Percentiles rank a stretch among this genome's conserved stretches.
Conservation (phyloP, 2,329 filamentous ascomycete genomes). For the Pyrenochaeta sp. region DNA sequence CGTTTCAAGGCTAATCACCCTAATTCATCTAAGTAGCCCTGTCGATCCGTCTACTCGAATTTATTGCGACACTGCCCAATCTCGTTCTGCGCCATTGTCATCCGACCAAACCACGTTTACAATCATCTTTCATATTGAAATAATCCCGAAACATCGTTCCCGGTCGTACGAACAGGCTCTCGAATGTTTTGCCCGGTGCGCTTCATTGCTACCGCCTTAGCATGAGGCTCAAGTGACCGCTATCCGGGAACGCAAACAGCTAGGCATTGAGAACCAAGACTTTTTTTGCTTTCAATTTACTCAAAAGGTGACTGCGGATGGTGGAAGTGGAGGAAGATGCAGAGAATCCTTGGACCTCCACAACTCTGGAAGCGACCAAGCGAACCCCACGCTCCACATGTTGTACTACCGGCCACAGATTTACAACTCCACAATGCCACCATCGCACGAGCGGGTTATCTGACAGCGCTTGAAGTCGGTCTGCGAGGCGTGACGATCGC, state of each 20-base stretch:
- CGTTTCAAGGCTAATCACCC: conserved; percentile 33
- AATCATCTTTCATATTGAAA: conserved; percentile 7
- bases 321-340: neutral
- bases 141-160: conserved; percentile 14
- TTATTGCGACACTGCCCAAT: neutral
- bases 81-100: conserved; percentile 16
- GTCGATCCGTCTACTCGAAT: conserved; percentile 17
- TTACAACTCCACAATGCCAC: conserved; percentile 3
- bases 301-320: neutral
- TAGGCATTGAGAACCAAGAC: neutral
- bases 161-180: conserved; percentile 6
- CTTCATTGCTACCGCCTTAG: conserved; percentile 3
- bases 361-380: conserved; percentile 6
- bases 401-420: conserved; percentile 6
- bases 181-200: conserved; percentile 2
- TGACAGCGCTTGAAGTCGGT: conserved; percentile 2
- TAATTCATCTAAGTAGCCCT: conserved; percentile 23
- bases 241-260: conserved; percentile 13
- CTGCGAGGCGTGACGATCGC: conserved; percentile 8
- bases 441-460: conserved; percentile 18
- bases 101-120: conserved; percentile 11
- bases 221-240: conserved; percentile 24
- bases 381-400: conserved; percentile 19
- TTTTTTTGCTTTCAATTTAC: conserved; percentile 1
- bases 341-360: neutral